These are phyloP conservation scores for Candida ulmi DNA, from an alignment of 805 yeast genomes.

Conservation along the genomic window DNA sequence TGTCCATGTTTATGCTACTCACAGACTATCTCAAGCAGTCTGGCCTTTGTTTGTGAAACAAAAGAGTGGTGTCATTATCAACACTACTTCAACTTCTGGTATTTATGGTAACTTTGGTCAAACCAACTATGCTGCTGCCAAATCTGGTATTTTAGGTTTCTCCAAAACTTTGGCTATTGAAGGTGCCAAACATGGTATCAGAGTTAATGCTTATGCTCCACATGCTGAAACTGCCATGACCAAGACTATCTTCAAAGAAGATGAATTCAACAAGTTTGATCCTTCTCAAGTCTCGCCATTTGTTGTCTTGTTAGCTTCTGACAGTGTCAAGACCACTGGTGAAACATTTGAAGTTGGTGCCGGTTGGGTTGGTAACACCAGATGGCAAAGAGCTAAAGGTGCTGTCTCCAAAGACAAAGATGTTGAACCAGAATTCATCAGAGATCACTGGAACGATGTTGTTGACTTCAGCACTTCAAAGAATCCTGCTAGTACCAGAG, in stretches of 20 bases:
- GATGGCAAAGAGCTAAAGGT: slow-evolving; percentile 94
- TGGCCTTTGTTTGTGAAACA: slow-evolving; percentile 87
- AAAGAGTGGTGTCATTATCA: slow-evolving; percentile 75
- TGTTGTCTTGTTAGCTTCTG: slow-evolving; percentile 73
- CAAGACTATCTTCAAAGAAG: slow-evolving; percentile 71
- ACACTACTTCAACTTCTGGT: slow-evolving; percentile 93
- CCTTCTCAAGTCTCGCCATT: slow-evolving; percentile 90
- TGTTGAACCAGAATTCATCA: slow-evolving; percentile 62
- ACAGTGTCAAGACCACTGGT: slow-evolving; percentile 65
- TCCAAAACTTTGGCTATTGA: slow-evolving; percentile 85
- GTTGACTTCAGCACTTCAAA: slow-evolving; percentile 55
- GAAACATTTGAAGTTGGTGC: slow-evolving; percentile 90
- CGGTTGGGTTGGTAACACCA: slow-evolving; percentile 92
- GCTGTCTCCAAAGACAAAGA: slow-evolving; percentile 45
- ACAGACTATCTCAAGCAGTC: slow-evolving; percentile 75
- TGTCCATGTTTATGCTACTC: slow-evolving; percentile 82
- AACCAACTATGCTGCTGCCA: slow-evolving; percentile 92
- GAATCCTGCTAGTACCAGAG: slow-evolving; percentile 59
- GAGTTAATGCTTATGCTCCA: slow-evolving; percentile 85
- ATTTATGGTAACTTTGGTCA: slow-evolving; percentile 98
- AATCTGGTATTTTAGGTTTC: slow-evolving; percentile 81
- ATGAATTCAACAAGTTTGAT: slow-evolving; percentile 77
- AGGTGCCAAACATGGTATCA: slow-evolving; percentile 74
- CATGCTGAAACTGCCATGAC: slow-evolving; percentile 99
- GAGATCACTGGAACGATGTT: slow-evolving; percentile 61